Evolutionary conservation across 176 grass and related monocot genomes (phyloP), one percentile per base, ranked within the genome.

Genomic region (Areca catechu): DNA sequence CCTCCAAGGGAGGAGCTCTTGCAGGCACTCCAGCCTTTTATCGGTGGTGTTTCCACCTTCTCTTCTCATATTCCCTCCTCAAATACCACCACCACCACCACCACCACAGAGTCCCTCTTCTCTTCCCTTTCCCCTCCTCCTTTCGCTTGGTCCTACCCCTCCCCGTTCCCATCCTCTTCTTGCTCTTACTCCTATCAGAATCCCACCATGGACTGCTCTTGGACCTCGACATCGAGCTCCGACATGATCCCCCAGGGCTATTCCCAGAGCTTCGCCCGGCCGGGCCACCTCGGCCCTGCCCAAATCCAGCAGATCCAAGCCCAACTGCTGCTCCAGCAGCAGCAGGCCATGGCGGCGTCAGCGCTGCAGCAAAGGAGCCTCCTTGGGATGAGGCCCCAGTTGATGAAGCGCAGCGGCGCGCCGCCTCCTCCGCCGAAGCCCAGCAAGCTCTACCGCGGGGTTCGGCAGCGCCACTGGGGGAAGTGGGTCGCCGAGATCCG

Each of bases 401-500:
- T 51, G 25, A 67, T 67, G 65, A 67, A 67, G 65, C 65, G 65
- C 65, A 2, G 10, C 7, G 63, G 50, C 1, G 37, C 51, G 4
- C 65, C 65, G 30, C 9, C 14, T 9, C 48, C 60, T 3, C 60
- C 3, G 6, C 50, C 50, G 27, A 67, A 67, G 65, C 23, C 63
- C 4, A 20, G 6, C 21, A 67, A 55, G 65, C 65, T 67, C 25
- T 67, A 54, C 51, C 65, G 65, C 25, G 65, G 65, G 53, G 85
- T 95, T 59, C 72, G 89, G 54, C 89, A 95, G 77, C 80, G 89
- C 15, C 82, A 88, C 75, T 95, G 89, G 89, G 89, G 89, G 59
- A 95, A 95, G 67, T 95, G 89, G 89, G 89, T 95, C 49, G 85
- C 89, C 2, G 89, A 95, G 78, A 95, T 95, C 53, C 85, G 89